Evolutionary conservation across 345 rosid species (phyloP), one percentile per base, ranked within the genome.

Genomic region (Syzygium aromaticum): DNA sequence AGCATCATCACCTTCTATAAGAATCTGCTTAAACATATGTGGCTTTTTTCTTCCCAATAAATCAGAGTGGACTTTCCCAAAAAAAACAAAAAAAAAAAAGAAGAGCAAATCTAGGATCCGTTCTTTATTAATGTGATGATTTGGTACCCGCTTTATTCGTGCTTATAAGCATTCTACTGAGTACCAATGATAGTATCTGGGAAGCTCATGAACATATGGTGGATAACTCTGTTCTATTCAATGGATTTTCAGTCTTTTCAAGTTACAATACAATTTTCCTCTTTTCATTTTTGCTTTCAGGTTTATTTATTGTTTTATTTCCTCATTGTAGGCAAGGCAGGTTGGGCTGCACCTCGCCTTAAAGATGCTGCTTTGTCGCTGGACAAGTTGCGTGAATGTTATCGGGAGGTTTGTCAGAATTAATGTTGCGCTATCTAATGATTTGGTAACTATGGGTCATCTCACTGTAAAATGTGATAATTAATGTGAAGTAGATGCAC

Each of bases 341-440:
- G 99, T 86, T 95, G 98, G 97, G 99, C 99, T 77, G 99, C 99
- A 64, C 99, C 99, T 46, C 99, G 99, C 85, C 96, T 98, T 78
- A 98, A 96, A 95, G 99, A 96, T 93, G 99, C 99, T 88, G 93
- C 93, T 46, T 89, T 98, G 89, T 95, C 99, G 52, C 84, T 92
- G 85, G 99, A 95, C 89, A 96, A 92, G 91, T 88, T 98, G 87
- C 98, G 99, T 0, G 99, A 98, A 93, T 89, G 96, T 90, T 98
- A 96, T 91, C 85, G 95, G 80, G 99, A 98, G 99, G 99, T 96
- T 86, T 64, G 91, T 85, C 54, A 19, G 40, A 84, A 43, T 84
- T 77, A 52, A 40, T 30, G 11, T 51, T 80, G 49, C 1, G 0
- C 82, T 73, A 19, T 33, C 22, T 19, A 73, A 43, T 19, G 25